Percentiles rank a stretch among this genome's conserved stretches.
Conservation (phyloP, 2,329 filamentous ascomycete genomes). For the Pseudovirgaria hyperparasitica region DNA sequence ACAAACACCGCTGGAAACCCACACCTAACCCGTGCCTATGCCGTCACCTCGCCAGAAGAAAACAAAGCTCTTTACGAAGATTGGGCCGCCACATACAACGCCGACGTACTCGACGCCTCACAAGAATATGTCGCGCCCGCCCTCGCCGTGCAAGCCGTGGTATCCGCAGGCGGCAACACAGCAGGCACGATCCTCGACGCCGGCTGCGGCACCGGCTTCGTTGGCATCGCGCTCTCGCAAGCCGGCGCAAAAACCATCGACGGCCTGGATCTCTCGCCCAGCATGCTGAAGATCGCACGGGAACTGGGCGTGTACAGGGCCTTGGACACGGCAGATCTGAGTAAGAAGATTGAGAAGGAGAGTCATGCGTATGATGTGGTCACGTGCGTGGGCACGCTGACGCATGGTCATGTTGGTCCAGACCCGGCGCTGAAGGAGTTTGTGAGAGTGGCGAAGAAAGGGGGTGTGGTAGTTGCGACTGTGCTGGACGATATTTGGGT, state of each 20-base stretch:
- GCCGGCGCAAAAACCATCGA: conserved; percentile 35
- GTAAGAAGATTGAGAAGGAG: conserved; percentile 25
- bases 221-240: conserved; percentile 34
- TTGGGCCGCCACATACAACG: conserved; percentile 34
- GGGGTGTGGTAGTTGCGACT: conserved; percentile 39
- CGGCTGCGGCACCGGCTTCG: conserved; percentile 44
- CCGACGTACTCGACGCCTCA: conserved; percentile 26
- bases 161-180: conserved; percentile 7
- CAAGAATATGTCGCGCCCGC: conserved; percentile 30
- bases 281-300: conserved; percentile 42
- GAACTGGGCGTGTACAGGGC: conserved; percentile 35
- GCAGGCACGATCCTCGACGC: conserved; percentile 36
- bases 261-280: conserved; percentile 40
- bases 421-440: conserved; percentile 36
- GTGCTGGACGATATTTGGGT: conserved; percentile 39
- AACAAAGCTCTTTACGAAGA: conserved; percentile 31
- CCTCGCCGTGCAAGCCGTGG: too few species aligned
- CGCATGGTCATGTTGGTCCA: conserved; percentile 42
- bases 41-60: conserved; percentile 20
- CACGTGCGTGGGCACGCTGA: conserved; percentile 44
- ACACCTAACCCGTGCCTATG: conserved; percentile 26
- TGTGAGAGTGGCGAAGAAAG: conserved; percentile 33
- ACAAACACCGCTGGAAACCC: too few species aligned
- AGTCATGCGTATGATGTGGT: conserved; percentile 37
- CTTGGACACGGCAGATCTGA: conserved; percentile 35